A percentile compares a stretch with the other conserved stretches of the same genome.
Conservation (phyloP, 768 basidiomycete genomes). For the Coprinellus aureogranulatus region DNA sequence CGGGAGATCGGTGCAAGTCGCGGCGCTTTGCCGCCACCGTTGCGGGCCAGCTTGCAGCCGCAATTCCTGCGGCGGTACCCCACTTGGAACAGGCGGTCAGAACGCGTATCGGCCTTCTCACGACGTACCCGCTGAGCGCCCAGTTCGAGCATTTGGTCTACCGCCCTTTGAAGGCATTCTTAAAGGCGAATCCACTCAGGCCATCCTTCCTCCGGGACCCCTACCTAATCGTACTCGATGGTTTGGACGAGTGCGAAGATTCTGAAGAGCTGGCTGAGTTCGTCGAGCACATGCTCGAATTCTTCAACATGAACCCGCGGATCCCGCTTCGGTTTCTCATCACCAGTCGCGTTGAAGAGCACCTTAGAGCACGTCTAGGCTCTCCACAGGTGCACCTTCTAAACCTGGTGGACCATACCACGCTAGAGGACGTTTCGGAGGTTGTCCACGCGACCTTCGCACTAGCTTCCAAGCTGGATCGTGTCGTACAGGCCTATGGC, state of each 20-base stretch:
- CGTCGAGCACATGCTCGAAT: background rate
- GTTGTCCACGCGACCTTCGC: background rate
- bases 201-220: background rate
- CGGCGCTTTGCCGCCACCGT: background rate
- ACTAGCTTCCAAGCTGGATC: background rate
- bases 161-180: background rate
- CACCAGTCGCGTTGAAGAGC: background rate
- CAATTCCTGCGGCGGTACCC: background rate
- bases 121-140: background rate
- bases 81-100: background rate
- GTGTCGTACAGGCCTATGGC: background rate
- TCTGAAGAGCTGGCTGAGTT: background rate
- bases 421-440: background rate
- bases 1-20: background rate
- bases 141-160: background rate
- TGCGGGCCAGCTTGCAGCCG: constrained; percentile 4
- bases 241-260: background rate
- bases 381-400: background rate
- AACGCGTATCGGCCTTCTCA: background rate
- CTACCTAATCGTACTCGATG: background rate
- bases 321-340: background rate
- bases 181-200: background rate
- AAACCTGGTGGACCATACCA: background rate
- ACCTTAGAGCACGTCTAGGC: background rate
- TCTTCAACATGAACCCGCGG: background rate